These are phyloP conservation scores for Trichophaea hybrida DNA, from an alignment of 2,329 filamentous ascomycete genomes.

Conservation along the genomic window DNA sequence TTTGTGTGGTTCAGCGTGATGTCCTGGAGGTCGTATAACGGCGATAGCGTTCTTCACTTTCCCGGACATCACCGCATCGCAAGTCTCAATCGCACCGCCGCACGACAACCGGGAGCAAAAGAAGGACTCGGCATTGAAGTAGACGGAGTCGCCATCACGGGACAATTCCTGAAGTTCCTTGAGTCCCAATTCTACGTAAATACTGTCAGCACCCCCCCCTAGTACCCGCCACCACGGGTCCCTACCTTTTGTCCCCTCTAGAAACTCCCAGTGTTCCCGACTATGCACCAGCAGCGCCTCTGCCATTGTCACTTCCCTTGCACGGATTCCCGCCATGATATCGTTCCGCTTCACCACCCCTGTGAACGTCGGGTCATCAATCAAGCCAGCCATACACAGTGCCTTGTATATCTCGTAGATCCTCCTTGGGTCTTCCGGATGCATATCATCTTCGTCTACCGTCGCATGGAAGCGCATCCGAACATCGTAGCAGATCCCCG, in stretches of 20 bases:
- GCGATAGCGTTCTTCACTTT: conserved; percentile 89
- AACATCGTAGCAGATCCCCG: conserved; percentile 77
- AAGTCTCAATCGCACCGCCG: conserved; percentile 90
- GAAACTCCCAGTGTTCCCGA: conserved; percentile 63
- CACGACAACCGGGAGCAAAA: conserved; percentile 70
- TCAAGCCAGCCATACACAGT: conserved; percentile 65
- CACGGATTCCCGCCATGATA: conserved; percentile 51
- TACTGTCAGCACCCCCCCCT: neutral
- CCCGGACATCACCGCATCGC: conserved; percentile 71
- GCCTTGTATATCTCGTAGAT: conserved; percentile 89
- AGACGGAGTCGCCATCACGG: conserved; percentile 58
- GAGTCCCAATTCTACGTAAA: conserved; percentile 34
- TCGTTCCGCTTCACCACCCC: conserved; percentile 24
- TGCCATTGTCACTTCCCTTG: conserved; percentile 58
- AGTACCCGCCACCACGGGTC: neutral
- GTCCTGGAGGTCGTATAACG: conserved; percentile 84
- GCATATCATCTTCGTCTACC: conserved; percentile 60
- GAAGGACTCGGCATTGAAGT: conserved; percentile 70
- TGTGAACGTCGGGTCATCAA: conserved; percentile 45
- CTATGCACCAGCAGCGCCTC: conserved; percentile 74
- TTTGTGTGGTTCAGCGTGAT: conserved; percentile 76
- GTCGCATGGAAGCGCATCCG: conserved; percentile 95
- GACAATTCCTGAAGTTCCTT: conserved; percentile 56
- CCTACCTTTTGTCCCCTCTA: conserved; percentile 43
- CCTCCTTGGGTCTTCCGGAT: conserved; percentile 84